A percentile compares a stretch with the other conserved stretches of the same genome.
phyloP scores from a whole-genome alignment of 2,329 filamentous ascomycete species.

The Xylariaceae sp. region DNA sequence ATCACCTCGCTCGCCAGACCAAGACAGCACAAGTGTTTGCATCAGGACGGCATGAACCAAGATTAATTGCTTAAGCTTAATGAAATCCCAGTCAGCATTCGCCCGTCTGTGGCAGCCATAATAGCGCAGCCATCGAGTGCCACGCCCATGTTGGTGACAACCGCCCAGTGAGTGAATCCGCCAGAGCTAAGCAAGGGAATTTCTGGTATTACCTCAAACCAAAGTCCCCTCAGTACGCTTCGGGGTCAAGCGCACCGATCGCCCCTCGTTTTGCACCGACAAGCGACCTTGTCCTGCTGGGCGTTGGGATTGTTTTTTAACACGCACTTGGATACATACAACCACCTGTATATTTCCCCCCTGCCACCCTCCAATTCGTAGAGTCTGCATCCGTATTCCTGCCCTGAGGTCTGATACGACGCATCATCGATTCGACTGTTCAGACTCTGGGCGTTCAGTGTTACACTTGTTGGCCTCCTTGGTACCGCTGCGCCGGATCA shows the following conservation, averaged over 20 bases:
- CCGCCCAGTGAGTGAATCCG: neutral
- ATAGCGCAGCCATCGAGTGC: constrained; percentile 2
- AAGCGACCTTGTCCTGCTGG: constrained; percentile 7
- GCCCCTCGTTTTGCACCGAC: constrained; percentile 7
- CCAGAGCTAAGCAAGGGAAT: constrained; percentile 14
- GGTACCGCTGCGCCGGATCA: constrained; percentile 9
- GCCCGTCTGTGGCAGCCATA: neutral
- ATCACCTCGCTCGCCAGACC: neutral
- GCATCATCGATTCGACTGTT: neutral
- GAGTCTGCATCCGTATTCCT: constrained; percentile 12
- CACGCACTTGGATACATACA: constrained; percentile 7
- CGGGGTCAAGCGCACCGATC: constrained; percentile 9
- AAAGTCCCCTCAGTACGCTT: constrained; percentile 11
- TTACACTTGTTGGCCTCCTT: neutral
- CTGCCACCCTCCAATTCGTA: constrained; percentile 1
- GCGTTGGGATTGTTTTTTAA: neutral
- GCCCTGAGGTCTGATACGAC: neutral
- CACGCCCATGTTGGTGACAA: constrained; percentile 2
- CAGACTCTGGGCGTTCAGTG: neutral
- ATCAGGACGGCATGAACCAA: neutral
- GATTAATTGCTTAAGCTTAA: neutral
- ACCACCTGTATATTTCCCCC: neutral
- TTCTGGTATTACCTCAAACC: constrained; percentile 18
- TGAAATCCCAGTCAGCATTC: neutral
- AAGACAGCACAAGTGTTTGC: neutral